Conservation (phyloP, 441 rosid species). For the Codiaeum variegatum region DNA sequence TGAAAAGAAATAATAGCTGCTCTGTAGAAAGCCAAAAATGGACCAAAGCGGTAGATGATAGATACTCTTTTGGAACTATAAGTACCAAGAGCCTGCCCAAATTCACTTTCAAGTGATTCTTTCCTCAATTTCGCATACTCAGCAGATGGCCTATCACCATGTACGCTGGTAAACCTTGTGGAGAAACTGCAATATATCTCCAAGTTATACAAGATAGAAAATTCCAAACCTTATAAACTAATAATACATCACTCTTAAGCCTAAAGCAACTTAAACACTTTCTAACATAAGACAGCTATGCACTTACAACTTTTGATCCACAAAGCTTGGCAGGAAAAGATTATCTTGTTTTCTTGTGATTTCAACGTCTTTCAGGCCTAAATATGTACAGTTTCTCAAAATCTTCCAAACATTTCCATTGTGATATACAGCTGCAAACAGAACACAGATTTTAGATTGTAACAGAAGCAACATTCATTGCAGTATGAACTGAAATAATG, state of each 20-base stretch:
- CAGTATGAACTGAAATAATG: not conserved
- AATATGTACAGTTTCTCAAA: slow-evolving; percentile 21
- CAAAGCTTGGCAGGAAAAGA: slow-evolving; percentile 27
- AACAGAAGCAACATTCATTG: not conserved
- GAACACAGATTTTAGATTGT: not conserved
- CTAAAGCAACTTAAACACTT: not conserved
- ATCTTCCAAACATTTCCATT: slow-evolving; percentile 18
- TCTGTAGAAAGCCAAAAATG: slow-evolving; percentile 83
- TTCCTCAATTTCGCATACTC: slow-evolving; percentile 90
- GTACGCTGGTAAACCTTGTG: slow-evolving; percentile 66
- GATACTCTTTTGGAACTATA: slow-evolving; percentile 66
- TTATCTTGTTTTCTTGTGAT: slow-evolving; percentile 22
- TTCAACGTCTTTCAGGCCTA: slow-evolving; percentile 23
- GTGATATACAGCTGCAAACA: slow-evolving; percentile 38
- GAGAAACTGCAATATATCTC: slow-evolving; percentile 49
- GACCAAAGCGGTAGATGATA: slow-evolving; percentile 63
- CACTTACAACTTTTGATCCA: slow-evolving; percentile 39
- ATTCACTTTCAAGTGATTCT: slow-evolving; percentile 92
- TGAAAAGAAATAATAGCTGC: slow-evolving; percentile 83
- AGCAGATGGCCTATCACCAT: slow-evolving; percentile 81
- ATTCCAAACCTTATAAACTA: not conserved
- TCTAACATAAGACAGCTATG: not conserved
- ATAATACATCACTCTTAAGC: not conserved
- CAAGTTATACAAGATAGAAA: slow-evolving; percentile 1
- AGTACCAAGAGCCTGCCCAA: slow-evolving; percentile 67